Evolutionary conservation across 208 protist genomes (phyloP), one percentile per base, ranked within the genome.

Genomic region (Acanthamoeba rhysodes): DNA sequence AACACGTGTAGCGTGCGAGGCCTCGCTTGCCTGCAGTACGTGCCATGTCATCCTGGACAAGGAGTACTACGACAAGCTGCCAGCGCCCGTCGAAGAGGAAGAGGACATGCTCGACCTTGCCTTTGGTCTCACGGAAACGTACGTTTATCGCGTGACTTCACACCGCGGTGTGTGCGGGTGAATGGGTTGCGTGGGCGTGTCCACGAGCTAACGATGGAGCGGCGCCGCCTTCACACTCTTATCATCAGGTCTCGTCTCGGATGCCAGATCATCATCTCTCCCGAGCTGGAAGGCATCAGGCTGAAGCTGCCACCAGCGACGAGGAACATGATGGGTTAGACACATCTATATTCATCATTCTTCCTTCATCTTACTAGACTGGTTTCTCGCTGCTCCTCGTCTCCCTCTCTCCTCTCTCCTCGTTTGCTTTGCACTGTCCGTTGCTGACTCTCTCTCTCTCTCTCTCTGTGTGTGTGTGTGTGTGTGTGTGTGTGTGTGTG

Each of bases 1-100:
- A 48, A 48, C 45, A 48, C 53, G 12, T 22, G 16, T 32, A 91
- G 78, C 94, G 2, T 95, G 82, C 34, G 82, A 95, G 70, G 95
- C 98, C 22, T 99, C 98, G 9, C 98, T 99, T 66, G 99, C 99
- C 50, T 99, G 99, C 96, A 99, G 98, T 57, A 99, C 99, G n/a
- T 99, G 99, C 95, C 99, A 99, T 94, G 98, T 99, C 18, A 99
- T 99, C 92, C 88, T 99, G 66, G 97, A 98, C 48, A 96, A 98
- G 82, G 97, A 98, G 48, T 95, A 78, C 37, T 99, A 98, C 95
- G 98, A 99, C 82, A 96, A 97, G 34, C 98, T 99, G 87, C 96
- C 97, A 24, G 98, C 99, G 92, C 97, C 99, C 8, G 97, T 97
- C 22, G 99, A 99, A 93, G 99, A 99, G 84, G 99, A 97, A n/a